Conservation (phyloP, 768 basidiomycete species). For the Boletus vermiculosoides region DNA sequence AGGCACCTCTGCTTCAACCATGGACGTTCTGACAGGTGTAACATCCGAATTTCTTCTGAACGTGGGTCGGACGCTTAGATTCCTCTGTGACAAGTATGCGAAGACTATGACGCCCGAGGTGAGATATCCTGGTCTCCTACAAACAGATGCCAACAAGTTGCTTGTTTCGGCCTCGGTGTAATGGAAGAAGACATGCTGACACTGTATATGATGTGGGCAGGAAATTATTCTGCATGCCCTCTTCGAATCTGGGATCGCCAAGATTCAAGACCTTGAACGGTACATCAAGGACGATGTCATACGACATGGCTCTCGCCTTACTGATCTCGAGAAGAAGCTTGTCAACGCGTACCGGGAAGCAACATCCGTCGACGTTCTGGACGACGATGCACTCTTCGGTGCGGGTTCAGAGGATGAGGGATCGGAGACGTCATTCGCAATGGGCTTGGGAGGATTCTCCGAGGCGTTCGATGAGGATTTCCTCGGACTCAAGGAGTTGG, state of each 20-base stretch:
- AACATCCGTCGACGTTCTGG: slow-evolving; percentile 43
- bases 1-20: slow-evolving; percentile 74
- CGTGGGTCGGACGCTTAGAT: slow-evolving; percentile 83
- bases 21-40: slow-evolving; percentile 77
- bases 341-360: slow-evolving; percentile 79
- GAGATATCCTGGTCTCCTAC: slow-evolving; percentile 17
- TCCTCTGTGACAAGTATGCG: slow-evolving; percentile 77
- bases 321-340: slow-evolving; percentile 85
- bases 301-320: slow-evolving; percentile 71
- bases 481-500: slow-evolving; percentile 82
- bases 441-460: slow-evolving; percentile 78
- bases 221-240: slow-evolving; percentile 92
- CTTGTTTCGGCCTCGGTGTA: background rate
- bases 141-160: background rate
- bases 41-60: slow-evolving; percentile 80
- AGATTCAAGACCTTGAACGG: slow-evolving; percentile 75
- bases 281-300: slow-evolving; percentile 90
- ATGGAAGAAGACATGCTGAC: slow-evolving; percentile 5
- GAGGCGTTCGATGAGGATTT: slow-evolving; percentile 91
- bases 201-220: slow-evolving; percentile 39
- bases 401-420: slow-evolving; percentile 56
- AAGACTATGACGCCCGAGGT: slow-evolving; percentile 86
- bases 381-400: slow-evolving; percentile 51
- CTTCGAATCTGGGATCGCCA: slow-evolving; percentile 83
- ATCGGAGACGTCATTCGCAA: slow-evolving; percentile 62